phyloP scores from a whole-genome alignment of 2,329 filamentous ascomycete genomes.

The Ceratocystis huliohia region DNA sequence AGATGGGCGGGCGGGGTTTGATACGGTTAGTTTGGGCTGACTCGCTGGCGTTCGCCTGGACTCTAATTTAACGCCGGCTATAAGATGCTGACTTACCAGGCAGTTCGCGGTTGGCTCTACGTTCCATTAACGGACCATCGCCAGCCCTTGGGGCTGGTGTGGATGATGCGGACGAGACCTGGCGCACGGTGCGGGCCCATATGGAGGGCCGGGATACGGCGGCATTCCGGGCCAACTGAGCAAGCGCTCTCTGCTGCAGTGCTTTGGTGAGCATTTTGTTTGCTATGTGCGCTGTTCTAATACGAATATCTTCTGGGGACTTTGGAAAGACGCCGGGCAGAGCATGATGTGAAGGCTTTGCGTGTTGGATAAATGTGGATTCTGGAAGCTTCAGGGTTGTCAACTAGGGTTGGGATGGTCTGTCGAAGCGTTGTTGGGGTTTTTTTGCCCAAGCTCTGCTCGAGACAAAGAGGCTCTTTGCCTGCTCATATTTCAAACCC shows the following conservation, averaged over 20 bases:
- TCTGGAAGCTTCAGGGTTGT: neutral
- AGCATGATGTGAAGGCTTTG: neutral
- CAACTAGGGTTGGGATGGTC: neutral
- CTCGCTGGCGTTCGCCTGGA: neutral
- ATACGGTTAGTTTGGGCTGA: conserved; percentile 16
- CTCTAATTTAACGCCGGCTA: neutral
- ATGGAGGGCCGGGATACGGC: neutral
- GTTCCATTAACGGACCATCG: conserved; percentile 51
- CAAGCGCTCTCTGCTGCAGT: conserved; percentile 14
- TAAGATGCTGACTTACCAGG: conserved; percentile 37
- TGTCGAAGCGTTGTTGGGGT: neutral
- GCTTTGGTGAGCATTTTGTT: conserved; percentile 17
- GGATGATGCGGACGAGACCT: conserved; percentile 29
- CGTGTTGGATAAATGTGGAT: neutral
- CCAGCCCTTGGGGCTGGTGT: conserved; percentile 45
- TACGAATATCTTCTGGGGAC: too few species aligned
- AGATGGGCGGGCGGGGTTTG: neutral
- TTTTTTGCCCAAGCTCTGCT: too few species aligned
- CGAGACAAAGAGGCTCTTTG: too few species aligned
- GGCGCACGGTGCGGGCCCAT: conserved; percentile 29
- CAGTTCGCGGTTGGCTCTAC: conserved; percentile 52
- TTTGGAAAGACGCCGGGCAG: neutral
- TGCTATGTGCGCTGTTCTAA: neutral
- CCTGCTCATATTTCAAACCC: too few species aligned
- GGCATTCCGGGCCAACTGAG: neutral